Conservation (phyloP, 257 asterid genomes). For the Nicotiana undulata region DNA sequence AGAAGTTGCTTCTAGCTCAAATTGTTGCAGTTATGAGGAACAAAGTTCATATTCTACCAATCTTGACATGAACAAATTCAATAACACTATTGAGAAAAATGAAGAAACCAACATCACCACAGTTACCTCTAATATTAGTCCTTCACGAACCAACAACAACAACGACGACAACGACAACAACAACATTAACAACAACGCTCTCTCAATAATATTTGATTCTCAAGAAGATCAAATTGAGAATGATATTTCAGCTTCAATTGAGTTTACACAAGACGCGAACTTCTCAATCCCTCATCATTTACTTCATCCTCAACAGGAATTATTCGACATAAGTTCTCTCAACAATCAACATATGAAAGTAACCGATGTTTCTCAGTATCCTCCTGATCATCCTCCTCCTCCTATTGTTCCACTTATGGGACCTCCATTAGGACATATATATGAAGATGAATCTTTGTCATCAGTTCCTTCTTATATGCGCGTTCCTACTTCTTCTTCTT, state of each 20-base stretch:
- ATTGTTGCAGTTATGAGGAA: slow-evolving; percentile 49
- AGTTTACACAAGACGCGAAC: slow-evolving; percentile 45
- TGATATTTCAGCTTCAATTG: slow-evolving; percentile 76
- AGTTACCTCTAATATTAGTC: slow-evolving; percentile 1
- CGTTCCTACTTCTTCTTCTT: slow-evolving; percentile 18
- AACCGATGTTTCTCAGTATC: slow-evolving; percentile 15
- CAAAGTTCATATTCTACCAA: slow-evolving; percentile 34
- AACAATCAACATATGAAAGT: slow-evolving; percentile 23
- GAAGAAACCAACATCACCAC: not conserved
- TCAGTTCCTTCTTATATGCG: slow-evolving; percentile 35
- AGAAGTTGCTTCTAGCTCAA: slow-evolving; percentile 69
- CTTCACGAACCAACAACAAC: slow-evolving; percentile 11
- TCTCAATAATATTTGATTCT: slow-evolving; percentile 36
- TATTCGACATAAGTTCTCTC: slow-evolving; percentile 12
- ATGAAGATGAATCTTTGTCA: slow-evolving; percentile 44
- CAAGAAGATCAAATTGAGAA: slow-evolving; percentile 43
- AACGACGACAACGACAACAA: not conserved
- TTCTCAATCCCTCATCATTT: slow-evolving; percentile 30
- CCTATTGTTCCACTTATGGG: slow-evolving; percentile 30
- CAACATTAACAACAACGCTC: slow-evolving; percentile 11
- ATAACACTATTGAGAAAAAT: slow-evolving; percentile 3
- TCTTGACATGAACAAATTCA: slow-evolving; percentile 33
- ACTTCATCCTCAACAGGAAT: not conserved
- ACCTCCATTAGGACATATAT: slow-evolving; percentile 28
- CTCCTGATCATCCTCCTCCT: slow-evolving; percentile 8